Conservation (phyloP, 176 grass and related monocot species). For the Oryza glaberrima region DNA sequence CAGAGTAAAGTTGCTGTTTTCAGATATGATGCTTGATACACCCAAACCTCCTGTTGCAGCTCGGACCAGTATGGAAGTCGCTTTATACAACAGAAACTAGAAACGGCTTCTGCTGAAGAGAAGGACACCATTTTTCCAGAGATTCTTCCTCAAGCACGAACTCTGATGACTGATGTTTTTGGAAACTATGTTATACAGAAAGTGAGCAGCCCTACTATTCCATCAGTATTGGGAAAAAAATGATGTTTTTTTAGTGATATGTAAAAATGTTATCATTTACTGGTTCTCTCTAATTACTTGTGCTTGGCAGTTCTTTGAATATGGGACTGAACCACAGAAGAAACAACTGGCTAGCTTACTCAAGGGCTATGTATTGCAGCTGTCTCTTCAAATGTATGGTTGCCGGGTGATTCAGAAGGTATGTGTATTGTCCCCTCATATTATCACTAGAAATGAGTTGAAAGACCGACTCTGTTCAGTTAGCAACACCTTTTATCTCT, state of each 20-base stretch:
- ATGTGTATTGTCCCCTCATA: conserved; percentile 12
- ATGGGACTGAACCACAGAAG: conserved; percentile 81
- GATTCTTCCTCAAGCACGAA: conserved; percentile 85
- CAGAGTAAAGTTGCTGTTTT: conserved; percentile 11
- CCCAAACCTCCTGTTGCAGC: conserved; percentile 40
- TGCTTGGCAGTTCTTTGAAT: conserved; percentile 87
- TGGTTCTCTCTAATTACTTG: conserved; percentile 36
- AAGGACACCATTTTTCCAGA: conserved; percentile 93
- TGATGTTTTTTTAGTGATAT: conserved; percentile 2
- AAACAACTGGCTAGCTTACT: conserved; percentile 78
- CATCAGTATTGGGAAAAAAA: conserved; percentile 11
- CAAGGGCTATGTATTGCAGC: conserved; percentile 70
- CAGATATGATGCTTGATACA: conserved; percentile 28
- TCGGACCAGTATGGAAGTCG: conserved; percentile 97
- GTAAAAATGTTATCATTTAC: not conserved
- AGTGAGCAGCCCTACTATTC: conserved; percentile 50
- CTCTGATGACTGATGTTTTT: conserved; percentile 99
- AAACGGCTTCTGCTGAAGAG: conserved; percentile 85
- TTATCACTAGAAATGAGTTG: conserved; percentile 22
- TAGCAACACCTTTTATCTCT: not conserved
- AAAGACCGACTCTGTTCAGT: not conserved
- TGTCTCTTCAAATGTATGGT: conserved; percentile 99
- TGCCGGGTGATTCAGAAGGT: conserved; percentile 99
- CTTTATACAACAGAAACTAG: conserved; percentile 99
- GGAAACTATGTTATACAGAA: conserved; percentile 99